These are phyloP conservation scores for Aspergillus clavatus DNA, from an alignment of 2,329 filamentous ascomycete species.

Conservation along the genomic window DNA sequence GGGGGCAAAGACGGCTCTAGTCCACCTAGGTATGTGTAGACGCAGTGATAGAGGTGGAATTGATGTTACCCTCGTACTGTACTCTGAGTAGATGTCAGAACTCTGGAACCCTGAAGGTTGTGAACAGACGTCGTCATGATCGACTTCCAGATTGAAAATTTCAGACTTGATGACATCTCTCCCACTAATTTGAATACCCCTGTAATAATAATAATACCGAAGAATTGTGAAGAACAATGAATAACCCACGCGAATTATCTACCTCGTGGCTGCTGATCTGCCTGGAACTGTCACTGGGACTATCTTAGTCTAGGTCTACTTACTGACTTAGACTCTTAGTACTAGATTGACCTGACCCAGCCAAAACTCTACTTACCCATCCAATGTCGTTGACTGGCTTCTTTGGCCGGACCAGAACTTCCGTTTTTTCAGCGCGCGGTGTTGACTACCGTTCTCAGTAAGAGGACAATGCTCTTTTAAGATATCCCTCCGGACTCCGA, in stretches of 20 bases:
- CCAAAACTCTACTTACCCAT: background rate
- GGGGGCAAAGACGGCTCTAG: no score
- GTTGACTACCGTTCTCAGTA: constrained; percentile 9
- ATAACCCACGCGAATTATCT: background rate
- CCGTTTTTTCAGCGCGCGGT: constrained; percentile 1
- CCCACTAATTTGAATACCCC: background rate
- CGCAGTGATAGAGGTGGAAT: background rate
- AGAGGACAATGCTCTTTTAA: constrained; percentile 12
- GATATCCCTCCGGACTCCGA: constrained; percentile 10
- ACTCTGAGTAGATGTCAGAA: no score
- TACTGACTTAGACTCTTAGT: no score
- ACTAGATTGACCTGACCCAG: background rate
- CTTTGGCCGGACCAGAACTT: constrained; percentile 12
- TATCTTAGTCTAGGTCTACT: no score
- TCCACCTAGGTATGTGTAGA: background rate
- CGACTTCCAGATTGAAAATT: no score
- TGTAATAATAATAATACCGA: background rate
- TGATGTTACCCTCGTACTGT: no score
- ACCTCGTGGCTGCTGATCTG: background rate
- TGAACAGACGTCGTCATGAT: no score
- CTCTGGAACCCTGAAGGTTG: no score
- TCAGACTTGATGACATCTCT: no score
- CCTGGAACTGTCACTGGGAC: no score
- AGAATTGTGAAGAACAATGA: background rate
- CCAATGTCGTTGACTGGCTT: background rate